phyloP scores from a whole-genome alignment of 2,329 filamentous ascomycete species.

The Pseudocercospora cruenta region DNA sequence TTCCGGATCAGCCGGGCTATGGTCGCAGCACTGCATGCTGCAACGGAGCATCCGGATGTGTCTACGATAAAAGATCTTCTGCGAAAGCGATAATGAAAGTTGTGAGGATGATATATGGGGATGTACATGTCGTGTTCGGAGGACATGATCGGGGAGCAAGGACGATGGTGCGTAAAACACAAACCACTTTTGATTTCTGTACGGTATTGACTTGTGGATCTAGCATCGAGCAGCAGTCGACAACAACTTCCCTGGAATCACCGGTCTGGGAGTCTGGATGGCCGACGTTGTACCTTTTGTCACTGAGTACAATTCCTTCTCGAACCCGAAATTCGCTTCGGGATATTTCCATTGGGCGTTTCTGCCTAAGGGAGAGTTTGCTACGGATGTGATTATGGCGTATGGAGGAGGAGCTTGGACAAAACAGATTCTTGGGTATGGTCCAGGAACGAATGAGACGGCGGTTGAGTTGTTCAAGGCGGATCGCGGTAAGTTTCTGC shows the following conservation, averaged over 20 bases:
- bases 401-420: conserved; percentile 18
- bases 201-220: background rate
- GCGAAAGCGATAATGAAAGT: conserved; percentile 7
- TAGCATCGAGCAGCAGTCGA: conserved; percentile 18
- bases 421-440: conserved; percentile 1
- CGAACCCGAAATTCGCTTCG: conserved; percentile 7
- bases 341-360: conserved; percentile 21
- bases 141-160: conserved; percentile 22
- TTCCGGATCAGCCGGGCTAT: conserved; percentile 11
- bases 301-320: conserved; percentile 16
- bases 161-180: conserved; percentile 10
- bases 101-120: background rate
- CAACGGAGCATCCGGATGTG: background rate
- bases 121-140: conserved; percentile 13
- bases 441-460: conserved; percentile 10
- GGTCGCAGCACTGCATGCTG: conserved; percentile 5
- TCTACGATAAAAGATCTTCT: conserved; percentile 4
- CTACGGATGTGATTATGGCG: conserved; percentile 21
- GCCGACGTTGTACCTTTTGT: conserved; percentile 23
- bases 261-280: conserved; percentile 13
- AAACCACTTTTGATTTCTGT: background rate
- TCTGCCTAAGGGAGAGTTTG: conserved; percentile 13
- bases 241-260: conserved; percentile 12
- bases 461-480: conserved; percentile 15
- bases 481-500: conserved; percentile 5